Evolutionary conservation across 2,329 filamentous ascomycete species (phyloP), one percentile per base, ranked within the genome.

Genomic region (Catunica adiposa): DNA sequence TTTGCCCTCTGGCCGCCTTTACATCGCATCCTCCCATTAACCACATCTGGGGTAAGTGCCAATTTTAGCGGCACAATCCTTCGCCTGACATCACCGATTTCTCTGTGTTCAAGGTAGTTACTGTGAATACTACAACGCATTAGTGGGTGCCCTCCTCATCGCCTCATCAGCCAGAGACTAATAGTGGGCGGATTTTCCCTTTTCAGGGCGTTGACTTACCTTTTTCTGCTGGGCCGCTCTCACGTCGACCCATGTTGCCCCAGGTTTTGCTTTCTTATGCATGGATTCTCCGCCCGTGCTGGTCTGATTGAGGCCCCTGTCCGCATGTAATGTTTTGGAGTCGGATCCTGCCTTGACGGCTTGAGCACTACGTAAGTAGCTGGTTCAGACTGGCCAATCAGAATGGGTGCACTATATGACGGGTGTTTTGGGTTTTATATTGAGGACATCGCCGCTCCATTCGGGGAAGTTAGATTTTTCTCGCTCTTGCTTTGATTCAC

Each of bases 31-130:
- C 17, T 25, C 8, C 20, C 44, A 48, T 23, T 25, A 48, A 48
- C 22, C 8, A 38, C 44, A 54, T 57, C 56, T 54, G 56, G 56
- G 56, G 56, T 57, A 57, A 54, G 46, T 54, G 38, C 47, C 56
- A 44, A 54, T 57, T 54, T 57, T 57, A 44, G 48, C 25, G 56
- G 31, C 37, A 15, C 31, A 22, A 46, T 50, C 53, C 53, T 50
- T 50, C 20, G 5, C 9, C 29, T 34, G 29, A 34, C 29, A 34
- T 34, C 29, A 34, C 29, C 29, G 29, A 34, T 56, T 46, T 44
- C 38, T 51, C 38, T 29, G 23, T 42, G 22, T 40, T 3, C 26
- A 26, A 20, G 31, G 9, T 26, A 15, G 29, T 29, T 20, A 34
- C 11, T 11, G 5, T 34, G 29, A 5, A 5, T 11, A 5, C 5